Conservation (phyloP, 805 yeast genomes). For the Metschnikowia hibisci region DNA sequence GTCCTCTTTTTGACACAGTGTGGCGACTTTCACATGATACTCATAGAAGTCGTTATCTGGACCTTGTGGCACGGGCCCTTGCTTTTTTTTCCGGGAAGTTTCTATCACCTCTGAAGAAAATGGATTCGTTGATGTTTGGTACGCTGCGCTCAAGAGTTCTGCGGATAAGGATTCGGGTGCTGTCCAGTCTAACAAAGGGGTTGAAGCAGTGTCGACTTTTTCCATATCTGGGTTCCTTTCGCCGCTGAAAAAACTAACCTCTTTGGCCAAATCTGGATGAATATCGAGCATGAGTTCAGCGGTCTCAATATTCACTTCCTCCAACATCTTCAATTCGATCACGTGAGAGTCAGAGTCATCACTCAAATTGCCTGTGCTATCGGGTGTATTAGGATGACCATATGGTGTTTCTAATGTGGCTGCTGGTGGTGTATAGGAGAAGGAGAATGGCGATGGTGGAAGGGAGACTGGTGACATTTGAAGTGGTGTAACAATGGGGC, state of each 20-base stretch:
- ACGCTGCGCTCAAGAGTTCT: not conserved
- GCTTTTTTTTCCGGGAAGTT: not conserved
- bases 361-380: too few species aligned
- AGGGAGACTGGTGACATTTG: not conserved
- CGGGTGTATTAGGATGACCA: not conserved
- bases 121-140: not conserved
- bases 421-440: constrained; percentile 2
- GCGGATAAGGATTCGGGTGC: not conserved
- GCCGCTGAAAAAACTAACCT: not conserved
- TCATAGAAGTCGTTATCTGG: not conserved
- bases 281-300: constrained; percentile 1
- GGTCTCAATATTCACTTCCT: not conserved
- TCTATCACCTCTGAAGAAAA: not conserved
- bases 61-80: not conserved
- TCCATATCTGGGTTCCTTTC: not conserved
- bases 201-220: too few species aligned
- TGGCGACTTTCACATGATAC: constrained; percentile 2
- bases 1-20: constrained; percentile 1
- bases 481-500: not conserved
- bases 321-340: not conserved
- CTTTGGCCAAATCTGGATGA: not conserved
- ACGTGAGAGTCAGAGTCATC: too few species aligned
- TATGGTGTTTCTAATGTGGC: not conserved
- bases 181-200: not conserved
- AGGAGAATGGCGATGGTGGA: constrained; percentile 2